These are phyloP conservation scores for Colletotrichum tropicicola DNA, from an alignment of 2,329 filamentous ascomycete species.

Conservation along the genomic window DNA sequence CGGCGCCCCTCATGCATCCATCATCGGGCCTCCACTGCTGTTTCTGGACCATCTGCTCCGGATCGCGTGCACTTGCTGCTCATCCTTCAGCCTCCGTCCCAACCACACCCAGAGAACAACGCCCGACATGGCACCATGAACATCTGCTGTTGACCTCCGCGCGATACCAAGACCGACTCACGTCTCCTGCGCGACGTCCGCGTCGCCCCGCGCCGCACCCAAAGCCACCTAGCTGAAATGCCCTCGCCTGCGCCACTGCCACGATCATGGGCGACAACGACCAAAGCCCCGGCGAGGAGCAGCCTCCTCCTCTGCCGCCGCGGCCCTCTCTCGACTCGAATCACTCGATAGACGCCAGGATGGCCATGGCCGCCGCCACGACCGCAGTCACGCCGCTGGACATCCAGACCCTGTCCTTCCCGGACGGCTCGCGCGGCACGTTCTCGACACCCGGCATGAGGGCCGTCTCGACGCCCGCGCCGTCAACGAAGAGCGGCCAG, in stretches of 20 bases:
- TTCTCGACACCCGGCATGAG: slow-evolving; percentile 56
- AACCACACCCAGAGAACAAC: too few species aligned
- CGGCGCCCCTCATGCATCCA: slow-evolving; percentile 14
- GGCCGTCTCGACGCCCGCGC: slow-evolving; percentile 44
- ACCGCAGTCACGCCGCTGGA: slow-evolving; percentile 86
- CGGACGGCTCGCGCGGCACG: slow-evolving; percentile 73
- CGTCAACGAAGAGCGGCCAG: slow-evolving; percentile 46
- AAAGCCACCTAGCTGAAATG: slow-evolving; percentile 25
- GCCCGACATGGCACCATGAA: too few species aligned
- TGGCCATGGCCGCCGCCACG: slow-evolving; percentile 70
- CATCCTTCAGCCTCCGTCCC: not conserved
- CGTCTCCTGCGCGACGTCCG: not conserved
- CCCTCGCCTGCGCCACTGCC: slow-evolving; percentile 14
- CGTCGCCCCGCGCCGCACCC: not conserved
- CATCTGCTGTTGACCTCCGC: too few species aligned
- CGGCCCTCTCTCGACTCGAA: slow-evolving; percentile 47
- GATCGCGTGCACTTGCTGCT: too few species aligned
- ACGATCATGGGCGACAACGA: slow-evolving; percentile 41
- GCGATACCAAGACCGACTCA: not conserved
- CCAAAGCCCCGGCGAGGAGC: slow-evolving; percentile 42
- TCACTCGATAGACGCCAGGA: slow-evolving; percentile 39
- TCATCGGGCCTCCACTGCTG: not conserved
- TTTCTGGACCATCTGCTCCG: slow-evolving; percentile 2
- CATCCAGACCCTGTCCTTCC: slow-evolving; percentile 78
- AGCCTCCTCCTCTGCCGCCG: slow-evolving; percentile 65